Evolutionary conservation across 1,139 yeast species (phyloP).

Genomic region (Suhomyces yuchorum): DNA sequence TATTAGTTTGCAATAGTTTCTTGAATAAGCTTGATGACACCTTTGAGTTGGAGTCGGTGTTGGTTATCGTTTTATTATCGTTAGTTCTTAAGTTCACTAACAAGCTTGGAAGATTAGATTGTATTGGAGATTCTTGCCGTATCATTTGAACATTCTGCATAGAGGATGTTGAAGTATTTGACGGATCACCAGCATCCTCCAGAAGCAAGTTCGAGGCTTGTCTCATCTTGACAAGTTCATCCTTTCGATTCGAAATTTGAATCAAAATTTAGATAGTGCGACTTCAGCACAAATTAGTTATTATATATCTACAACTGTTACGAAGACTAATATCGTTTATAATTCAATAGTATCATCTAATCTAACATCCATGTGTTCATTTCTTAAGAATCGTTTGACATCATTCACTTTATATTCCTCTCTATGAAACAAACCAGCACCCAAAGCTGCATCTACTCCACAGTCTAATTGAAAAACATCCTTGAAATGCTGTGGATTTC

Average conservation of each 20-base stretch:
- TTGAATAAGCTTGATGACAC: slow-evolving; percentile 1
- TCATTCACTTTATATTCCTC: slow-evolving; percentile 86
- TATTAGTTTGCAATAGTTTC: slow-evolving; percentile 1
- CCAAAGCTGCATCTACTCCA: slow-evolving; percentile 91
- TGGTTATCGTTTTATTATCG: slow-evolving; percentile 17
- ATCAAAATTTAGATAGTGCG: too few species aligned
- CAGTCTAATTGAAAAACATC: slow-evolving; percentile 79
- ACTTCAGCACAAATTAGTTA: background rate
- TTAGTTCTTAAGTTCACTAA: slow-evolving; percentile 28
- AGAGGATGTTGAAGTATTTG: background rate
- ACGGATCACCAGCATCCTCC: background rate
- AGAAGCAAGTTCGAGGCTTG: background rate
- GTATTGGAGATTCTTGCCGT: slow-evolving; percentile 24
- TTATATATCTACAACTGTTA: background rate
- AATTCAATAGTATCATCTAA: slow-evolving; percentile 34
- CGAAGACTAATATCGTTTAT: slow-evolving; percentile 10
- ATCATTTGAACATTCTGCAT: background rate
- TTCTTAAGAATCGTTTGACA: slow-evolving; percentile 67
- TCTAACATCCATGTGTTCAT: slow-evolving; percentile 41
- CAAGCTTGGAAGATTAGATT: slow-evolving; percentile 27
- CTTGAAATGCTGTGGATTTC: slow-evolving; percentile 83
- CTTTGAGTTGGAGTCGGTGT: background rate
- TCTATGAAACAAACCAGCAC: slow-evolving; percentile 97
- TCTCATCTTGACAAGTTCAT: background rate
- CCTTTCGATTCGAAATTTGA: background rate